Evolutionary conservation across 768 basidiomycete species (phyloP), one percentile per base, ranked within the genome.

Genomic region (Collybiopsis luxurians): DNA sequence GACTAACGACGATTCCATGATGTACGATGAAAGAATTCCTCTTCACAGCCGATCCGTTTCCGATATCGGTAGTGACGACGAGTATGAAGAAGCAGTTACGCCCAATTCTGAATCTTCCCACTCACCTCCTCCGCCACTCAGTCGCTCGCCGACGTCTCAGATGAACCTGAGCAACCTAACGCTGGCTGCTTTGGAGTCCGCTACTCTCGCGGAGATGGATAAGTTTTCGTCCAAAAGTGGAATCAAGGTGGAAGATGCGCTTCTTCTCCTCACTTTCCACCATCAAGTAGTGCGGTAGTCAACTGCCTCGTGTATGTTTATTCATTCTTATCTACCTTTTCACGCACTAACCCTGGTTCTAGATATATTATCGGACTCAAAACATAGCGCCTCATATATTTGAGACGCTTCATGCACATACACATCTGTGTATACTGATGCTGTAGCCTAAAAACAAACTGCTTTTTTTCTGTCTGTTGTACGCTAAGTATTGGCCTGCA

Each of bases 211-310:
- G 52, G 79, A 82, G 50, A 65, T 80, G 52, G 82, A 82, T 63
- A 83, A 82, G 63, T 73, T 74, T 30, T 64, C 72, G 12, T 70
- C 64, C 42, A 78, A 69, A 58, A 79, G 76, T 57, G 84, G 84
- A 47, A 82, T 88, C 59, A 83, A 78, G 64, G 76, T 89, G 51
- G 89, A 90, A 69, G 89, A 92, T 63, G 89, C 89, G 3, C 71
- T 89, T 30, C 70, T 92, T 39, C 74, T 92, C 51, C 77, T 92
- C 60, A 84, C 83, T 67, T 92, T 92, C 74, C 85, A 87, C 64
- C 82, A 86, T 45, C 83, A 85, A 62, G 76, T 78, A 60, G 79
- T 82, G 61, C 84, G 80, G 59, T 84, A 73, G 75, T 58, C 28
- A 63, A 44, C 48, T 64, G 66, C 38, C 44, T 19, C 34, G 49